Evolutionary conservation across 176 grass and related monocot genomes (phyloP).

Genomic region (maize (Zea mays)): Zm-B73-REFERENCE-NAM-5.0 NC_050097.1:17099001-17099500

Average conservation of each 20-base stretch:
- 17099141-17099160: conserved; percentile 1
- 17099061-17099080: background rate
- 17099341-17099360: background rate
- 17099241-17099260: background rate
- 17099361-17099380: background rate
- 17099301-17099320: background rate
- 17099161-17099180: conserved; percentile 16
- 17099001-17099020: background rate
- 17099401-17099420: background rate
- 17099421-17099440: conserved; percentile 16
- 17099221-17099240: background rate
- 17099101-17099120: background rate
- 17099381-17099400: background rate
- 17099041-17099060: background rate
- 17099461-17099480: conserved; percentile 10
- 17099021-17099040: background rate
- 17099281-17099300: conserved; percentile 3
- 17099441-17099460: conserved; percentile 3
- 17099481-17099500: conserved; percentile 83
- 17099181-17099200: background rate
- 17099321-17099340: background rate
- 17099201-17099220: background rate
- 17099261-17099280: background rate
- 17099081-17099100: background rate
- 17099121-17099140: background rate